These are phyloP conservation scores for Solanum piurae DNA, from an alignment of 257 asterid genomes.

Conservation along the genomic window DNA sequence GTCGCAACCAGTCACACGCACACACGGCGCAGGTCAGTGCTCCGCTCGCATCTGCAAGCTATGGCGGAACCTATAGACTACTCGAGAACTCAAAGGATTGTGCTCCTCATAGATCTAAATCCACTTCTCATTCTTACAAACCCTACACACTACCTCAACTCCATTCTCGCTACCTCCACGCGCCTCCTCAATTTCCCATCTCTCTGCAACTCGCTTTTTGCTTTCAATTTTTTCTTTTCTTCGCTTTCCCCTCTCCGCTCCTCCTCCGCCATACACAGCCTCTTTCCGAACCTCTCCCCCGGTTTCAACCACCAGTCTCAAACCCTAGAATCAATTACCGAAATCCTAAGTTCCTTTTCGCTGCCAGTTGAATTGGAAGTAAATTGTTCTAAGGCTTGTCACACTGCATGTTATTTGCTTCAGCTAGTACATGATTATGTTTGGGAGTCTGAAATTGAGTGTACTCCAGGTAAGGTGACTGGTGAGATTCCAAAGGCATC, in stretches of 20 bases:
- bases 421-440: slow-evolving; percentile 56
- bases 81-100: slow-evolving; percentile 56
- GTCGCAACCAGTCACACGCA: not conserved
- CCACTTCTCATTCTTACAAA: slow-evolving; percentile 46
- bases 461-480: slow-evolving; percentile 20
- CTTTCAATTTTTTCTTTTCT: slow-evolving; percentile 70
- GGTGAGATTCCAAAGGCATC: slow-evolving; percentile 13
- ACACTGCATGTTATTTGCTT: slow-evolving; percentile 41
- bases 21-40: slow-evolving; percentile 12
- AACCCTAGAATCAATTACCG: slow-evolving; percentile 38
- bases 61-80: slow-evolving; percentile 43
- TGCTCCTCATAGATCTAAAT: slow-evolving; percentile 67
- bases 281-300: slow-evolving; percentile 4
- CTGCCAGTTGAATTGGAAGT: slow-evolving; percentile 3
- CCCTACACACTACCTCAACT: slow-evolving; percentile 42
- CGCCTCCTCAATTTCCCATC: slow-evolving; percentile 60
- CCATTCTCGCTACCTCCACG: slow-evolving; percentile 35
- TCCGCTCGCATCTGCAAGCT: not conserved
- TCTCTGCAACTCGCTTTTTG: slow-evolving; percentile 48
- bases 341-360: slow-evolving; percentile 14
- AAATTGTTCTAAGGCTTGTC: slow-evolving; percentile 19
- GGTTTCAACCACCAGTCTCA: slow-evolving; percentile 32
- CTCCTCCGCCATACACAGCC: slow-evolving; percentile 31
- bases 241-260: slow-evolving; percentile 67
- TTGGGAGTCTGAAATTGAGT: slow-evolving; percentile 58